Conservation (phyloP, 2,329 filamentous ascomycete genomes). For the Epichloe coenophiala region DNA sequence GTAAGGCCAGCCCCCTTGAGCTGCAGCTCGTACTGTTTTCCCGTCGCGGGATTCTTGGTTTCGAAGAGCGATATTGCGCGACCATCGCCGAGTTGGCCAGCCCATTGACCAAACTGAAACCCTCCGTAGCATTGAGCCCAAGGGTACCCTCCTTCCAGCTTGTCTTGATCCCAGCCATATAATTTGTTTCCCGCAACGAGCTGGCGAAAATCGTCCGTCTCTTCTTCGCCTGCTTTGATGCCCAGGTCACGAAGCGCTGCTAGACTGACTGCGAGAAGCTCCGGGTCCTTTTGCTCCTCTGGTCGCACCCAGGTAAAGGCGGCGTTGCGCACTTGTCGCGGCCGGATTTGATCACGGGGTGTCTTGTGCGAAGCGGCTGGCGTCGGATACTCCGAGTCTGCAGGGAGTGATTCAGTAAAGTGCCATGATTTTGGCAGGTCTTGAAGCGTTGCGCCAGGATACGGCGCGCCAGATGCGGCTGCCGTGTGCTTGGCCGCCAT, state of each 20-base stretch:
- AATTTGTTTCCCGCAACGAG: slow-evolving; percentile 74
- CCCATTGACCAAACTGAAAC: slow-evolving; percentile 72
- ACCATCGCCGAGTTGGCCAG: slow-evolving; percentile 88
- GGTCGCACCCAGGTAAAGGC: slow-evolving; percentile 87
- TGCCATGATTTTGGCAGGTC: slow-evolving; percentile 52
- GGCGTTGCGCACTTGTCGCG: slow-evolving; percentile 72
- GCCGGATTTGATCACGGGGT: slow-evolving; percentile 60
- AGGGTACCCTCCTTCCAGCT: slow-evolving; percentile 63
- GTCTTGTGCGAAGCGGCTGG: slow-evolving; percentile 71
- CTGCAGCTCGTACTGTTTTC: slow-evolving; percentile 75
- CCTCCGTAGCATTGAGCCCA: slow-evolving; percentile 99
- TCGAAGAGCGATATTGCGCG: slow-evolving; percentile 92
- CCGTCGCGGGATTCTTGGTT: slow-evolving; percentile 58
- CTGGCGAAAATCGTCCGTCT: slow-evolving; percentile 60
- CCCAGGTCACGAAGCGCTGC: slow-evolving; percentile 72
- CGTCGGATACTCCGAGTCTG: slow-evolving; percentile 68
- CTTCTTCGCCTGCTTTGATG: slow-evolving; percentile 52
- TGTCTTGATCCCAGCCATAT: slow-evolving; percentile 60
- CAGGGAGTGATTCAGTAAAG: slow-evolving; percentile 52
- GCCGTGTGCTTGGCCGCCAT: slow-evolving; percentile 23
- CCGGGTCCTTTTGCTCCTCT: slow-evolving; percentile 54
- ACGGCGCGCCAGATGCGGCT: slow-evolving; percentile 8
- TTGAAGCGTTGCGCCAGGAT: slow-evolving; percentile 25
- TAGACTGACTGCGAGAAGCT: slow-evolving; percentile 69
- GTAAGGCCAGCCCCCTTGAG: slow-evolving; percentile 89